A percentile compares a stretch with the other conserved stretches of the same genome.
Evolutionary conservation across 2,329 filamentous ascomycete species (phyloP).

Genomic region (Scytalidium sp.): DNA sequence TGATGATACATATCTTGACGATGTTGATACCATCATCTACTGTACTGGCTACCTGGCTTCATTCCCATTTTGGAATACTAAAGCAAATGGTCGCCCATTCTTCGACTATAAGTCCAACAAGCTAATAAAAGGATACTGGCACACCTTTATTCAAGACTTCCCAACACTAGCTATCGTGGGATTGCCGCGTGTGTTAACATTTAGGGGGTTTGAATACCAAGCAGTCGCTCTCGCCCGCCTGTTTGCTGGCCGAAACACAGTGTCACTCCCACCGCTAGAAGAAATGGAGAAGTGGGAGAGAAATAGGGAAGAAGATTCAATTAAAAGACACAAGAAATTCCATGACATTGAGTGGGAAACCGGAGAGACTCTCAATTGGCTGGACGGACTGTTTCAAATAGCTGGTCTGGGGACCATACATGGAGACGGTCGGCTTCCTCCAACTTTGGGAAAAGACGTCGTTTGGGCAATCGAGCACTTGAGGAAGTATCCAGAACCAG

Average conservation of each 20-base stretch:
- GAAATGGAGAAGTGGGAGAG: slow-evolving; percentile 44
- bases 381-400: slow-evolving; percentile 43
- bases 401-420: slow-evolving; percentile 45
- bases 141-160: slow-evolving; percentile 49
- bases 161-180: slow-evolving; percentile 49
- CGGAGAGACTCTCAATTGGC: slow-evolving; percentile 47
- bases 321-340: slow-evolving; percentile 37
- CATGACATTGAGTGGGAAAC: slow-evolving; percentile 52
- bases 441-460: slow-evolving; percentile 38
- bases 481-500: slow-evolving; percentile 42
- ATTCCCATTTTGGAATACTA: slow-evolving; percentile 64
- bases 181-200: slow-evolving; percentile 47
- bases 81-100: slow-evolving; percentile 41
- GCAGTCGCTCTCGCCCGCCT: slow-evolving; percentile 49
- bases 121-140: slow-evolving; percentile 44
- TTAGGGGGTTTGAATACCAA: slow-evolving; percentile 55
- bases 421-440: slow-evolving; percentile 45
- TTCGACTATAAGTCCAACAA: slow-evolving; percentile 47
- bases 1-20: slow-evolving; percentile 58
- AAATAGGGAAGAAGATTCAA: slow-evolving; percentile 30
- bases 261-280: slow-evolving; percentile 33
- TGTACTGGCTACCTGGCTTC: slow-evolving; percentile 86
- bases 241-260: slow-evolving; percentile 38
- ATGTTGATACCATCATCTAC: slow-evolving; percentile 75
- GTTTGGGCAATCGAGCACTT: slow-evolving; percentile 47